These are phyloP conservation scores for Clarireedia paspali DNA, from an alignment of 2,329 filamentous ascomycete genomes.

Conservation along the genomic window DNA sequence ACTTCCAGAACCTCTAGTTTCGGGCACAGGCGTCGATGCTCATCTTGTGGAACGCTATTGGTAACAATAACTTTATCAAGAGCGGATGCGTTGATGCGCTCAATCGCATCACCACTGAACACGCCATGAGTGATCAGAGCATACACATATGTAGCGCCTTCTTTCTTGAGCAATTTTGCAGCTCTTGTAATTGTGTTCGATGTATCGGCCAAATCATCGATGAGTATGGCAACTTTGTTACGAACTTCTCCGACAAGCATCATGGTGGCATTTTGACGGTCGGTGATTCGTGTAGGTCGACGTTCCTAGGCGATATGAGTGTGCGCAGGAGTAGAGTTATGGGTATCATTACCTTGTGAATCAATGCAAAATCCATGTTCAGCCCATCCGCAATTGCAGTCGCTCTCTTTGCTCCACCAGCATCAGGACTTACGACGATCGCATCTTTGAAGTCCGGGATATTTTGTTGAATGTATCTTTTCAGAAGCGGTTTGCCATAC, in stretches of 20 bases:
- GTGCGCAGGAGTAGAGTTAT: conserved; percentile 26
- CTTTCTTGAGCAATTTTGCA: conserved; percentile 92
- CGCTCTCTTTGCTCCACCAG: conserved; percentile 91
- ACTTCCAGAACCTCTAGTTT: conserved; percentile 92
- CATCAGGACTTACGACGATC: conserved; percentile 93
- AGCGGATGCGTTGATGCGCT: conserved; percentile 85
- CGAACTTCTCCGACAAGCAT: conserved; percentile 87
- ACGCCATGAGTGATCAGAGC: conserved; percentile 93
- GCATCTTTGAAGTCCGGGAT: conserved; percentile 75
- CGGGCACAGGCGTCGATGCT: conserved; percentile 68
- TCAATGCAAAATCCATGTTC: conserved; percentile 91
- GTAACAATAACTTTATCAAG: conserved; percentile 93
- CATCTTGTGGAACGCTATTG: conserved; percentile 85
- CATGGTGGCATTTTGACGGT: conserved; percentile 89
- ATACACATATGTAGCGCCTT: conserved; percentile 86
- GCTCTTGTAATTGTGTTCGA: conserved; percentile 96
- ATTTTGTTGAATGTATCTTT: conserved; percentile 67
- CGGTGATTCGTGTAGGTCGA: conserved; percentile 77
- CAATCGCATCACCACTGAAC: conserved; percentile 88
- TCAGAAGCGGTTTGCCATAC: conserved; percentile 71
- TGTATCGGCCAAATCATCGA: conserved; percentile 93
- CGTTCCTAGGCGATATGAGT: conserved; percentile 57
- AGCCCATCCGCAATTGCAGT: conserved; percentile 91
- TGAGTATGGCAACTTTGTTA: conserved; percentile 75
- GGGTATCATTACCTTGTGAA: conserved; percentile 72